These are phyloP conservation scores for Tremella yokohamensis DNA, from an alignment of 768 basidiomycete species.

Conservation along the genomic window DNA sequence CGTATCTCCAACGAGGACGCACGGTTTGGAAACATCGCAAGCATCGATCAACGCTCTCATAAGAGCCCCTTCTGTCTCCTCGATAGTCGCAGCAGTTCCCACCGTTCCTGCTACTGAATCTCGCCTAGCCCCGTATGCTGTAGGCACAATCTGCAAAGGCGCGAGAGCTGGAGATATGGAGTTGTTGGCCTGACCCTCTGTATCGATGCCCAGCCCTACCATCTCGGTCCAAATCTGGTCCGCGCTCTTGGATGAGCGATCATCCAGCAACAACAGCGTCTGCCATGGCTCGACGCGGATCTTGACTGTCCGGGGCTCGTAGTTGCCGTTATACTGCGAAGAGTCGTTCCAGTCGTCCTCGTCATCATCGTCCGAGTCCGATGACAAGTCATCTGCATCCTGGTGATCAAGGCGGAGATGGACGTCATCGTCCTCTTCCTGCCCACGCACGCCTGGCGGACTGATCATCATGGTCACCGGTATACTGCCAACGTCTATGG, in stretches of 20 bases:
- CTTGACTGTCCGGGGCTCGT: slow-evolving; percentile 55
- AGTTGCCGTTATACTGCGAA: slow-evolving; percentile 19
- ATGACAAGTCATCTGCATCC: slow-evolving; percentile 26
- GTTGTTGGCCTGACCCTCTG: slow-evolving; percentile 13
- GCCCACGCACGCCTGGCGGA: slow-evolving; percentile 59
- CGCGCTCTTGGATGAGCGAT: slow-evolving; percentile 57
- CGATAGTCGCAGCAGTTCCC: slow-evolving; percentile 38
- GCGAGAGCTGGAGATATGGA: no score
- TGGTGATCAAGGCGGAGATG: background rate
- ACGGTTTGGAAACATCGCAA: slow-evolving; percentile 48
- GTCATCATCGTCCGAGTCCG: slow-evolving; percentile 27
- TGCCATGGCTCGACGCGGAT: slow-evolving; percentile 86
- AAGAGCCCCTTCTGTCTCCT: slow-evolving; percentile 48
- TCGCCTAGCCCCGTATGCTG: background rate
- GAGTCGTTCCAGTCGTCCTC: slow-evolving; percentile 26
- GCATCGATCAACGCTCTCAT: slow-evolving; percentile 38
- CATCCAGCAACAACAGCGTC: slow-evolving; percentile 71
- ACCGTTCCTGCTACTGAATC: slow-evolving; percentile 3
- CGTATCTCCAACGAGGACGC: slow-evolving; percentile 13
- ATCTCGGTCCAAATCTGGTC: slow-evolving; percentile 52
- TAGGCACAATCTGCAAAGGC: no score
- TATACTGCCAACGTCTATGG: slow-evolving; percentile 71
- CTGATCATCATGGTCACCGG: slow-evolving; percentile 84
- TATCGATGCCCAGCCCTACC: slow-evolving; percentile 29
- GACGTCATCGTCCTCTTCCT: background rate